These are phyloP conservation scores for Rehmannia glutinosa DNA, from an alignment of 257 asterid genomes.

Conservation along the genomic window DNA sequence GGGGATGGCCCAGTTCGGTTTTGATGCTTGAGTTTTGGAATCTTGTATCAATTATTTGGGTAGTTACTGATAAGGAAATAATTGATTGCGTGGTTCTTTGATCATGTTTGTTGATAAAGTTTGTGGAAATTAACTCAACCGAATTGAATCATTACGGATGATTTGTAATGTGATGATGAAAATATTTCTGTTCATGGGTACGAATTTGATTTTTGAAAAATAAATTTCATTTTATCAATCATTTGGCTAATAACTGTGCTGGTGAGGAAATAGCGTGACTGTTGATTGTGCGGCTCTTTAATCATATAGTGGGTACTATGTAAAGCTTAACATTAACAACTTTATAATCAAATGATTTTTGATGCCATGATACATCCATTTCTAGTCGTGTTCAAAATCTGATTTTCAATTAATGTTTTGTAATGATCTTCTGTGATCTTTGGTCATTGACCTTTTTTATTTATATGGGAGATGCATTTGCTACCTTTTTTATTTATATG, in stretches of 20 bases:
- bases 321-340: neutral
- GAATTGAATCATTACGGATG: neutral
- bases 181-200: neutral
- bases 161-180: conserved; percentile 10
- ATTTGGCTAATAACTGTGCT: conserved; percentile 13
- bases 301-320: neutral
- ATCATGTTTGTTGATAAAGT: conserved; percentile 15
- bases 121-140: neutral
- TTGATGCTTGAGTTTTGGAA: conserved; percentile 3
- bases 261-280: neutral
- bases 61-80: conserved; percentile 13
- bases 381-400: neutral
- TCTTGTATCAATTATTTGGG: neutral
- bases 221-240: neutral
- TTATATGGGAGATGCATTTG: neutral
- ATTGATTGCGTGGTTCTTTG: neutral
- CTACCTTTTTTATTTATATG: neutral
- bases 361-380: neutral
- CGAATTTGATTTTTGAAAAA: neutral
- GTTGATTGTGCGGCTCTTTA: conserved; percentile 1
- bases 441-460: neutral
- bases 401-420: neutral
- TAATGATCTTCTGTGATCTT: neutral
- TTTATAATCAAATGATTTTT: conserved; percentile 10
- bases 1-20: conserved; percentile 19